phyloP scores from a whole-genome alignment of 257 asterid species.

The Solanum appendiculatum region DNA sequence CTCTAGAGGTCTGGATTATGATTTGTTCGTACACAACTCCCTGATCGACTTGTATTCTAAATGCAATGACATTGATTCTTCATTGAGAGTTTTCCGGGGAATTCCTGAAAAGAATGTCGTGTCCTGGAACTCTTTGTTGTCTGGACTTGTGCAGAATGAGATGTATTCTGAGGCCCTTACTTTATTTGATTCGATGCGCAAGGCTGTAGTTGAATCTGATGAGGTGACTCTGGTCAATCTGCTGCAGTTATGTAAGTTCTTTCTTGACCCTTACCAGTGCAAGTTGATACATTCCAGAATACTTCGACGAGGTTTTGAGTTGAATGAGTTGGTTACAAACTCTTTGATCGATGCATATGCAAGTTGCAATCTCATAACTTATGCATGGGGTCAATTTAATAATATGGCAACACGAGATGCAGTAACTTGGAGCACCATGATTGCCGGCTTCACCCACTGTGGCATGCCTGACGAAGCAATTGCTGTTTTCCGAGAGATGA shows the following conservation, averaged over 20 bases:
- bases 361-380: slow-evolving; percentile 45
- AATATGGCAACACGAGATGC: slow-evolving; percentile 41
- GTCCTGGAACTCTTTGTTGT: slow-evolving; percentile 75
- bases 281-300: slow-evolving; percentile 53
- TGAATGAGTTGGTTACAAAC: slow-evolving; percentile 61
- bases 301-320: slow-evolving; percentile 38
- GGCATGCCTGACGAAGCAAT: slow-evolving; percentile 77
- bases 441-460: slow-evolving; percentile 64
- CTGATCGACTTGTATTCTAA: slow-evolving; percentile 76
- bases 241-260: slow-evolving; percentile 49
- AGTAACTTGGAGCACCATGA: slow-evolving; percentile 93
- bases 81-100: slow-evolving; percentile 43
- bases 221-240: slow-evolving; percentile 77
- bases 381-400: slow-evolving; percentile 51
- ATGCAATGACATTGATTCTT: slow-evolving; percentile 52
- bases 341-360: slow-evolving; percentile 77
- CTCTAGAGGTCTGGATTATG: slow-evolving; percentile 46
- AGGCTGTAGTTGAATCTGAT: slow-evolving; percentile 44
- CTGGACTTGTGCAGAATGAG: slow-evolving; percentile 59
- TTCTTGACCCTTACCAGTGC: slow-evolving; percentile 40
- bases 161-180: slow-evolving; percentile 46
- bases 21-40: slow-evolving; percentile 65
- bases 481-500: slow-evolving; percentile 50
- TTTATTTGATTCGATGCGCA: slow-evolving; percentile 44
- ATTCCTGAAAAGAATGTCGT: slow-evolving; percentile 48